These are phyloP conservation scores for Populus hybrid DNA, from an alignment of 441 rosid genomes.

Conservation along the genomic window DNA sequence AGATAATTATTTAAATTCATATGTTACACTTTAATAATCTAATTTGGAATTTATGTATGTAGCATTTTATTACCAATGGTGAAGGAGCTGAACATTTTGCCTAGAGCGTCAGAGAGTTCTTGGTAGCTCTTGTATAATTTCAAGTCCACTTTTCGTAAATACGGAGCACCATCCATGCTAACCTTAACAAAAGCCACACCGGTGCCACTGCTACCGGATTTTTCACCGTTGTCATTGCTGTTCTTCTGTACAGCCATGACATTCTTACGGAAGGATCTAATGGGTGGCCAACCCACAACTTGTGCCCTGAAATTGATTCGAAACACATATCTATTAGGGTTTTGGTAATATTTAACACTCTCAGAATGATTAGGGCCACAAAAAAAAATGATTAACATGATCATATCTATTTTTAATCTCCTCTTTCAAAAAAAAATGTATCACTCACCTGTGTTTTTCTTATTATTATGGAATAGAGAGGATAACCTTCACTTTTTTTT, in stretches of 20 bases:
- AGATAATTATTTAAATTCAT: neutral
- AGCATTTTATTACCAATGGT: slow-evolving; percentile 52
- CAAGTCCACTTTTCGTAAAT: slow-evolving; percentile 84
- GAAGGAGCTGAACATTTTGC: slow-evolving; percentile 94
- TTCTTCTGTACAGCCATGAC: slow-evolving; percentile 66
- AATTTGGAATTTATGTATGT: neutral
- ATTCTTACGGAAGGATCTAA: slow-evolving; percentile 78
- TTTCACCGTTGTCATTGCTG: slow-evolving; percentile 34
- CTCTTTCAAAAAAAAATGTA: neutral
- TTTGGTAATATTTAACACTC: neutral
- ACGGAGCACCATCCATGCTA: slow-evolving; percentile 98
- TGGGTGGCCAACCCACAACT: slow-evolving; percentile 99
- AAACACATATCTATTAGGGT: neutral
- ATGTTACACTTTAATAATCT: neutral
- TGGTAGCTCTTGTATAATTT: slow-evolving; percentile 75
- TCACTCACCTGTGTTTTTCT: neutral
- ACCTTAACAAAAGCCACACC: slow-evolving; percentile 82
- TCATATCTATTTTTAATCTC: neutral
- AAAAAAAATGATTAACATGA: too few relatives aligned
- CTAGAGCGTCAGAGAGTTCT: slow-evolving; percentile 71
- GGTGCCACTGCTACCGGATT: slow-evolving; percentile 23
- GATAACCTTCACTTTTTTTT: neutral
- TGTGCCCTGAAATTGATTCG: slow-evolving; percentile 59
- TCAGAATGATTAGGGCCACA: neutral
- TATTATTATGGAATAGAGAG: too few relatives aligned